phyloP scores from a whole-genome alignment of 176 grass and related monocot species.

The Cenchrus purpureus region DNA sequence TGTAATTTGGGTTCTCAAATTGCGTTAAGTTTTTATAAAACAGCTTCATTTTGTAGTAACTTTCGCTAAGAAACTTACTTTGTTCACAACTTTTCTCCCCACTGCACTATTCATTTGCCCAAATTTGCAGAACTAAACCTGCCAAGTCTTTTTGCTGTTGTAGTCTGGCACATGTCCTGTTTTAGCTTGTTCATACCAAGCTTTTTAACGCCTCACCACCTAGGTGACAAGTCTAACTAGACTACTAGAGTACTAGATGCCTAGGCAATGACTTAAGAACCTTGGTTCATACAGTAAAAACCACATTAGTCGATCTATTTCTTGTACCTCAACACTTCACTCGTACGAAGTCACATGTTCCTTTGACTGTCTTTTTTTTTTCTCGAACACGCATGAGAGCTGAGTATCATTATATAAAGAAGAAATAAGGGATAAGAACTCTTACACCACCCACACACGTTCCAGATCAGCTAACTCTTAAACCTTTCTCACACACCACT shows the following conservation, averaged over 20 bases:
- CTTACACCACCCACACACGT: too few species aligned
- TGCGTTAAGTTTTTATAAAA: not conserved
- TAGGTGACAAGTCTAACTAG: too few species aligned
- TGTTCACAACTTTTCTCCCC: too few species aligned
- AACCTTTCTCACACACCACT: too few species aligned
- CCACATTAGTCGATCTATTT: not conserved
- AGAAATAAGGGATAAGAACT: too few species aligned
- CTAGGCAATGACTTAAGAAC: too few species aligned
- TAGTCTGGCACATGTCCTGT: not conserved
- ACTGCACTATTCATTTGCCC: too few species aligned
- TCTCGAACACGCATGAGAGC: too few species aligned
- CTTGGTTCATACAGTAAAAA: not conserved
- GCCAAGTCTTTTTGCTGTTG: not conserved
- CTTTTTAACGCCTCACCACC: too few species aligned
- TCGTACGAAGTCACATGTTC: not conserved
- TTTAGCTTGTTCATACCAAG: not conserved
- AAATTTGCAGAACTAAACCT: not conserved
- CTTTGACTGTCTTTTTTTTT: not conserved
- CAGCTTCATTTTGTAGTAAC: not conserved
- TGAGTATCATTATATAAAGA: too few species aligned
- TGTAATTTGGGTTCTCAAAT: not conserved
- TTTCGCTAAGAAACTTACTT: not conserved
- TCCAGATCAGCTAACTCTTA: too few species aligned
- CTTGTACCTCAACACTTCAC: not conserved
- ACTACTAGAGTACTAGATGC: too few species aligned